Evolutionary conservation across 805 yeast species (phyloP).

Genomic region (Suhomyces faveliae): DNA sequence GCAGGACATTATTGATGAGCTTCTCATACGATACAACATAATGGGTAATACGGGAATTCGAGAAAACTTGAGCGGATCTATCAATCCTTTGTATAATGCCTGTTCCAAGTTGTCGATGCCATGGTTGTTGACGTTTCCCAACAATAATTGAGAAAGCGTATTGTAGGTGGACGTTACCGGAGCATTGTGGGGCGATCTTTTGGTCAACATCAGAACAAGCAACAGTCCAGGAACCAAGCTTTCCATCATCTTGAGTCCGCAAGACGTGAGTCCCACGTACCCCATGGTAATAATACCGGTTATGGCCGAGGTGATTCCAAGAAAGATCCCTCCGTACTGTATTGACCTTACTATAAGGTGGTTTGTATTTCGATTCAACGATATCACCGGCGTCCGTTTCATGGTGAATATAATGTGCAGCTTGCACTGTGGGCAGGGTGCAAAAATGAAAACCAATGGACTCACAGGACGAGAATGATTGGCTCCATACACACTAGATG

Average conservation of each 20-base stretch:
- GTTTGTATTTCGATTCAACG: conserved; percentile 17
- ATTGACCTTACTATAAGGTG: conserved; percentile 19
- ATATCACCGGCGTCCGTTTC: conserved; percentile 26
- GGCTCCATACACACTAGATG: not conserved
- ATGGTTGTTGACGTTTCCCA: conserved; percentile 15
- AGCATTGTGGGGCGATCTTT: conserved; percentile 4
- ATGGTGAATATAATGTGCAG: conserved; percentile 32
- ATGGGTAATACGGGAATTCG: conserved; percentile 40
- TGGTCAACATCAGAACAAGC: conserved; percentile 25
- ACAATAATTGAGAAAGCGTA: conserved; percentile 8
- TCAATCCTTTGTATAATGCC: conserved; percentile 29
- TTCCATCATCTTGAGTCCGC: conserved; percentile 39
- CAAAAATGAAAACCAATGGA: conserved; percentile 16
- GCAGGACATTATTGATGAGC: conserved; percentile 29
- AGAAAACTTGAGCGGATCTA: conserved; percentile 38
- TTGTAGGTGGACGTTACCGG: not conserved
- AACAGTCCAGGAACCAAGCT: conserved; percentile 34
- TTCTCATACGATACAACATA: conserved; percentile 37
- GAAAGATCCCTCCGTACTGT: conserved; percentile 30
- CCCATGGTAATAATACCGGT: conserved; percentile 42
- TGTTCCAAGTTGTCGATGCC: conserved; percentile 24
- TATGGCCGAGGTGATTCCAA: conserved; percentile 40
- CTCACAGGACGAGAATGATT: not conserved
- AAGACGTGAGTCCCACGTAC: conserved; percentile 36
- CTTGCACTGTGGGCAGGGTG: conserved; percentile 44